Evolutionary conservation across 768 basidiomycete species (phyloP).

Genomic region (Zangia roseola): DNA sequence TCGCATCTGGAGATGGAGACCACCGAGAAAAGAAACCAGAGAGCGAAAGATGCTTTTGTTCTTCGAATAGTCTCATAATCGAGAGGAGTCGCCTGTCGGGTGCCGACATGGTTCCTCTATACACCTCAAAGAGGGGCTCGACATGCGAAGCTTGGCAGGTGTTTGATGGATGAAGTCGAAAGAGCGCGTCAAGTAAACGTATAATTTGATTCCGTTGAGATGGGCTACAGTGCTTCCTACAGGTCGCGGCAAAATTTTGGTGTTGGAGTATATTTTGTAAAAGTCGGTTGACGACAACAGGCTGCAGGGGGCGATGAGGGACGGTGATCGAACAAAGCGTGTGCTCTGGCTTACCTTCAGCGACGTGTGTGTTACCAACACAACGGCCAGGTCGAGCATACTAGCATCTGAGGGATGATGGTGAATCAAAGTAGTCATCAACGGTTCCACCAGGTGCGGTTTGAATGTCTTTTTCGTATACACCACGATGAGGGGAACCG

Average conservation of each 20-base stretch:
- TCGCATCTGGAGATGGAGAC: constrained; percentile 48
- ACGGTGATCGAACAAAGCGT: background rate
- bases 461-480: constrained; percentile 32
- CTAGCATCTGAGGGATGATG: constrained; percentile 46
- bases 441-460: constrained; percentile 65
- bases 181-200: constrained; percentile 61
- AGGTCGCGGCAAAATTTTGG: constrained; percentile 54
- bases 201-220: constrained; percentile 48
- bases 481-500: too few species aligned
- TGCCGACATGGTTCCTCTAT: constrained; percentile 66
- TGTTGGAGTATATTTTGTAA: constrained; percentile 77
- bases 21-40: constrained; percentile 63
- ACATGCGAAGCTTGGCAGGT: constrained; percentile 85
- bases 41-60: constrained; percentile 62
- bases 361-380: constrained; percentile 38
- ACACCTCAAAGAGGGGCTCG: constrained; percentile 71
- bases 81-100: constrained; percentile 68
- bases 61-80: constrained; percentile 79
- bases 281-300: constrained; percentile 68
- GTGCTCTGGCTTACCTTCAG: constrained; percentile 57
- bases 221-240: constrained; percentile 23
- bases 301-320: constrained; percentile 35
- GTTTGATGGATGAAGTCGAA: constrained; percentile 73
- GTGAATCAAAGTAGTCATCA: constrained; percentile 63
- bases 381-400: constrained; percentile 44